These are phyloP conservation scores for Hymenoscyphus scutula DNA, from an alignment of 2,329 filamentous ascomycete genomes.

Conservation along the genomic window DNA sequence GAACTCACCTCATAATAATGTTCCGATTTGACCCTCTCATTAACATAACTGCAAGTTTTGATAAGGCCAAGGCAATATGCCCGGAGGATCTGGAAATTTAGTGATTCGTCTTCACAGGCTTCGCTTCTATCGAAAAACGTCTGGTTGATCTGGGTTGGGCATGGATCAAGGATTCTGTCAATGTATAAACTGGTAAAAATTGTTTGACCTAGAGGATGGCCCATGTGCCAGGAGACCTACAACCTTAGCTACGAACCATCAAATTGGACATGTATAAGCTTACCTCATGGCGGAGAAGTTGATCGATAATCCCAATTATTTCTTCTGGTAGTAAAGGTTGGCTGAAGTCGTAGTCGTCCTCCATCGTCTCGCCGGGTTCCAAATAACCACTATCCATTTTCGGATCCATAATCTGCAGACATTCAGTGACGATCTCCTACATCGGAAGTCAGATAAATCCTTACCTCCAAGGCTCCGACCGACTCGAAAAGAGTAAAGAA, in stretches of 20 bases:
- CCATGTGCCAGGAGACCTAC: slow-evolving; percentile 93
- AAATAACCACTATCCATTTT: slow-evolving; percentile 98
- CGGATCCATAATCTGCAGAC: slow-evolving; percentile 85
- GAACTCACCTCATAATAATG: slow-evolving; percentile 78
- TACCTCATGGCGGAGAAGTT: slow-evolving; percentile 85
- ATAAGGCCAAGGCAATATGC: slow-evolving; percentile 84
- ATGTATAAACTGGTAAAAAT: slow-evolving; percentile 91
- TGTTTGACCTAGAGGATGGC: slow-evolving; percentile 93
- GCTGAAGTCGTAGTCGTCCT: slow-evolving; percentile 76
- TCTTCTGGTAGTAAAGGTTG: slow-evolving; percentile 69
- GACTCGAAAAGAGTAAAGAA: slow-evolving; percentile 92
- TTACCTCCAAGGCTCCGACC: slow-evolving; percentile 77
- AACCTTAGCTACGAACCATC: slow-evolving; percentile 12
- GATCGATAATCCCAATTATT: slow-evolving; percentile 89
- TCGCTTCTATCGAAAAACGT: slow-evolving; percentile 30
- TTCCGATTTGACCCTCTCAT: slow-evolving; percentile 73
- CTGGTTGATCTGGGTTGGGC: slow-evolving; percentile 56
- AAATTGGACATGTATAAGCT: not conserved
- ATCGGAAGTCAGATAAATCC: slow-evolving; percentile 17
- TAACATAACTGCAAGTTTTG: slow-evolving; percentile 78
- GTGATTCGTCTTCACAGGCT: slow-evolving; percentile 38
- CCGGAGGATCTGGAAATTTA: slow-evolving; percentile 64
- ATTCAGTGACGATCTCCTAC: not conserved
- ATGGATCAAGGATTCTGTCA: slow-evolving; percentile 74
- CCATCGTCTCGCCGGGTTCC: slow-evolving; percentile 73